These are phyloP conservation scores for Fraxinus albicans DNA, from an alignment of 305 asterid species.

Conservation along the genomic window DNA sequence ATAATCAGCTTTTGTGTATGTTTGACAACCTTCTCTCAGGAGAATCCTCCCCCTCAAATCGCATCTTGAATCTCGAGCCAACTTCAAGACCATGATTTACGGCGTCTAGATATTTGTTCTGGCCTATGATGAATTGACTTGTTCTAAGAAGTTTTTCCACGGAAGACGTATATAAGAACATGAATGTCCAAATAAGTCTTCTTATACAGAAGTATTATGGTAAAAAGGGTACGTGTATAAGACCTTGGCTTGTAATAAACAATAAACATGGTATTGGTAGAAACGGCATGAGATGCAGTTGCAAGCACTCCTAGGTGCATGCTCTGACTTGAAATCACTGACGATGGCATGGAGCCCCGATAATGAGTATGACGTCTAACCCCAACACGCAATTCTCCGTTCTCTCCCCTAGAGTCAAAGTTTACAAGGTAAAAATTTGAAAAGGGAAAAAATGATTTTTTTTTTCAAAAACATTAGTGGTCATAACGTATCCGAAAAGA, in stretches of 20 bases:
- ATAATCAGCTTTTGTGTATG: slow-evolving; percentile 15
- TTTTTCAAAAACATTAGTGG: not conserved
- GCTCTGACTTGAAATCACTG: slow-evolving; percentile 96
- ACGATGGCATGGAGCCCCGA: slow-evolving; percentile 82
- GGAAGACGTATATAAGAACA: not conserved
- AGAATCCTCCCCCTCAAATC: slow-evolving; percentile 89
- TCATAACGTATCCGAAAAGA: not conserved
- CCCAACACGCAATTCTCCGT: slow-evolving; percentile 84
- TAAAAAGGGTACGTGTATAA: not conserved
- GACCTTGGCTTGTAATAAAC: slow-evolving; percentile 96
- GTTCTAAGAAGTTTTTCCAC: slow-evolving; percentile 44
- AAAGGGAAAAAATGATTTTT: not conserved
- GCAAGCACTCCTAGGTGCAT: slow-evolving; percentile 98
- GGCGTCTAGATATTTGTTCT: slow-evolving; percentile 81
- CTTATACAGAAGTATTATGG: not conserved
- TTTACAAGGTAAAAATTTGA: slow-evolving; percentile 1
- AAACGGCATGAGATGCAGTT: slow-evolving; percentile 88
- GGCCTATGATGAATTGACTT: slow-evolving; percentile 86
- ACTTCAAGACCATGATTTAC: slow-evolving; percentile 64
- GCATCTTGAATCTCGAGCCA: slow-evolving; percentile 94
- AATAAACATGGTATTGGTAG: slow-evolving; percentile 70
- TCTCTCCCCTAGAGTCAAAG: slow-evolving; percentile 56
- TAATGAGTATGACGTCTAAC: slow-evolving; percentile 69
- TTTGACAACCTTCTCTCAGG: slow-evolving; percentile 81
- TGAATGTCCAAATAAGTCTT: not conserved